phyloP scores from a whole-genome alignment of 208 protist species.

The Trypanosoma mega region DNA sequence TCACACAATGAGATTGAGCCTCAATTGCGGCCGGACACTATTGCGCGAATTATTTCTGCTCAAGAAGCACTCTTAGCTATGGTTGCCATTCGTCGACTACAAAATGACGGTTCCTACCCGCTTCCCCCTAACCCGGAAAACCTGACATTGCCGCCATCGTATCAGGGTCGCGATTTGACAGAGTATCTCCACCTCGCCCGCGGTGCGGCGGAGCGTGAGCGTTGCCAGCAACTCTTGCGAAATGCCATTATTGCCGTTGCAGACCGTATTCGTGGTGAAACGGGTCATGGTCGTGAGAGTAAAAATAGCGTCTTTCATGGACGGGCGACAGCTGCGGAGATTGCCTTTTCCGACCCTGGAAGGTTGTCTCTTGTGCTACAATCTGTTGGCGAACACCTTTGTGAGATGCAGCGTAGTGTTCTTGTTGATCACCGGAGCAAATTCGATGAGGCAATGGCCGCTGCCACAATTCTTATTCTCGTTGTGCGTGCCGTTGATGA shows the following conservation, averaged over 20 bases:
- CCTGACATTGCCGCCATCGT: too few relatives aligned
- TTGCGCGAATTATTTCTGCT: slow-evolving; percentile 64
- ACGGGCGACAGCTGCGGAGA: slow-evolving; percentile 54
- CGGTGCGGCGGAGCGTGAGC: slow-evolving; percentile 41
- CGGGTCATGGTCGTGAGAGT: background rate
- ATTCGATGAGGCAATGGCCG: slow-evolving; percentile 50
- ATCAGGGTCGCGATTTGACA: too few relatives aligned
- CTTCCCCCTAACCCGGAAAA: background rate
- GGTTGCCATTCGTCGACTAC: slow-evolving; percentile 61
- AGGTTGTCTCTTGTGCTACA: slow-evolving; percentile 41
- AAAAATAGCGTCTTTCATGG: too few relatives aligned
- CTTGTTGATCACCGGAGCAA: slow-evolving; percentile 52
- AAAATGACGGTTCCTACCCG: slow-evolving; percentile 60
- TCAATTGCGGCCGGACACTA: slow-evolving; percentile 37
- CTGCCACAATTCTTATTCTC: slow-evolving; percentile 57
- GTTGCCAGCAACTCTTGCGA: slow-evolving; percentile 62
- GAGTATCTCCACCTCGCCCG: slow-evolving; percentile 30
- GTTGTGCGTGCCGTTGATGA: slow-evolving; percentile 60
- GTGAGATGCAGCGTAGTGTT: slow-evolving; percentile 42
- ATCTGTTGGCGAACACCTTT: slow-evolving; percentile 35
- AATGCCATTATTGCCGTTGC: slow-evolving; percentile 52
- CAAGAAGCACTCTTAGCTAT: slow-evolving; percentile 70
- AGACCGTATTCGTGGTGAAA: slow-evolving; percentile 28
- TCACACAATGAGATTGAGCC: slow-evolving; percentile 31
- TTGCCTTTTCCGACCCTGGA: slow-evolving; percentile 56